phyloP scores from a whole-genome alignment of 805 yeast species.

The Vanderwaltozyma polyspora region DNA sequence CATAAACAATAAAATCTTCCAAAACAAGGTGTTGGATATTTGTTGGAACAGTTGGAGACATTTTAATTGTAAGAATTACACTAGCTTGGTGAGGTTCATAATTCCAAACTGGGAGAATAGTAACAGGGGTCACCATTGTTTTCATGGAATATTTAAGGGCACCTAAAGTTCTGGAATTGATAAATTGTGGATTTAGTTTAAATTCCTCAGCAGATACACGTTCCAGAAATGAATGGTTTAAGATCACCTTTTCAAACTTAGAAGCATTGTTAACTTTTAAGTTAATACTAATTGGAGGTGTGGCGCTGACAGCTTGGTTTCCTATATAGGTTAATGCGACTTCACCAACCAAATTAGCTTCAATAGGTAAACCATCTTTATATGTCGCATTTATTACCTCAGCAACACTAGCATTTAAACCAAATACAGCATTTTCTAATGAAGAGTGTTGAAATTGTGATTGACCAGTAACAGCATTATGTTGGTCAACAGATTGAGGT shows the following conservation, averaged over 20 bases:
- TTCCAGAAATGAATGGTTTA: conserved; percentile 45
- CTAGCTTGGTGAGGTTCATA: conserved; percentile 78
- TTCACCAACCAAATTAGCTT: conserved; percentile 70
- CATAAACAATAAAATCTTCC: conserved; percentile 31
- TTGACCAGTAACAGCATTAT: conserved; percentile 18
- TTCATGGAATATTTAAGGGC: conserved; percentile 65
- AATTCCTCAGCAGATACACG: conserved; percentile 35
- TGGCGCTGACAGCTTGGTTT: conserved; percentile 14
- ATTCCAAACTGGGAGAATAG: conserved; percentile 79
- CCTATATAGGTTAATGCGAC: conserved; percentile 63
- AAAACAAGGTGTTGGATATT: conserved; percentile 25
- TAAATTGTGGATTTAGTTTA: conserved; percentile 37
- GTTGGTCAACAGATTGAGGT: conserved; percentile 36
- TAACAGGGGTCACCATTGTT: conserved; percentile 49
- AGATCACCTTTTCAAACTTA: conserved; percentile 34
- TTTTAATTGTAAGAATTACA: conserved; percentile 55
- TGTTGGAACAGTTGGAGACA: conserved; percentile 28
- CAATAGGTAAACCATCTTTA: conserved; percentile 50
- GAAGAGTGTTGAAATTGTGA: conserved; percentile 37
- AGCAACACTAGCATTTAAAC: conserved; percentile 74
- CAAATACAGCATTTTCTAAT: conserved; percentile 35
- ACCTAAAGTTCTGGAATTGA: conserved; percentile 58
- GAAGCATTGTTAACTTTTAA: conserved; percentile 34
- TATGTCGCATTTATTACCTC: conserved; percentile 71
- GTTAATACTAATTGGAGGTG: conserved; percentile 34